Conservation (phyloP, 306 rosid species). For the Rosa chinensis region DNA sequence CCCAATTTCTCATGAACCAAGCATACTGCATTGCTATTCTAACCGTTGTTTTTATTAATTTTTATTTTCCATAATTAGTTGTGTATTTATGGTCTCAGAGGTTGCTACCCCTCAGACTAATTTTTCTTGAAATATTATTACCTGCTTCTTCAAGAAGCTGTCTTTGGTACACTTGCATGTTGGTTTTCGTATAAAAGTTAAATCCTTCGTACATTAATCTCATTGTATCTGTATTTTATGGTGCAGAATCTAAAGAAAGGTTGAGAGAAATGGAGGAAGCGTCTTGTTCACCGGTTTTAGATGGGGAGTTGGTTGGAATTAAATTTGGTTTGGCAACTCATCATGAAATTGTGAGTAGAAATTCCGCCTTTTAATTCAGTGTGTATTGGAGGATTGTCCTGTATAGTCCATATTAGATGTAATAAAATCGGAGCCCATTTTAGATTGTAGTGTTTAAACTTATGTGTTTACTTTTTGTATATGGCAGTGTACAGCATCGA, state of each 20-base stretch:
- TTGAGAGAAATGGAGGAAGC: conserved; percentile 55
- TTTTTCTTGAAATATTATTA: neutral
- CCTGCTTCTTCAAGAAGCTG: neutral
- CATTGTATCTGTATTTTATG: neutral
- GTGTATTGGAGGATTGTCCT: neutral
- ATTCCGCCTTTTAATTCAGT: conserved; percentile 12
- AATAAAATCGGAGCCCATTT: neutral
- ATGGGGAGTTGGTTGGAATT: conserved; percentile 64
- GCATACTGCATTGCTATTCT: neutral
- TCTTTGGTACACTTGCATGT: conserved; percentile 5
- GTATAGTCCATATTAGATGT: neutral
- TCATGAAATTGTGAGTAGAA: conserved; percentile 69
- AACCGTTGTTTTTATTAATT: neutral
- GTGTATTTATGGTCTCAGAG: neutral
- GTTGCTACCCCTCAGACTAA: neutral
- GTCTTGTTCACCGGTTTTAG: conserved; percentile 40
- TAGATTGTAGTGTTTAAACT: neutral
- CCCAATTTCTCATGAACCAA: neutral
- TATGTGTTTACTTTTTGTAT: conserved; percentile 16
- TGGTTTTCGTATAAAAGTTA: neutral
- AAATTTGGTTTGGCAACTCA: conserved; percentile 66
- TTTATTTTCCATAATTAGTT: neutral
- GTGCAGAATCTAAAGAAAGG: neutral
- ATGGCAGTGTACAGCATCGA: conserved; percentile 73
- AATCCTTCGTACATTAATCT: neutral